Conservation (phyloP, 495 filamentous ascomycete species). For the Hypomontagnella submonticulosa region DNA sequence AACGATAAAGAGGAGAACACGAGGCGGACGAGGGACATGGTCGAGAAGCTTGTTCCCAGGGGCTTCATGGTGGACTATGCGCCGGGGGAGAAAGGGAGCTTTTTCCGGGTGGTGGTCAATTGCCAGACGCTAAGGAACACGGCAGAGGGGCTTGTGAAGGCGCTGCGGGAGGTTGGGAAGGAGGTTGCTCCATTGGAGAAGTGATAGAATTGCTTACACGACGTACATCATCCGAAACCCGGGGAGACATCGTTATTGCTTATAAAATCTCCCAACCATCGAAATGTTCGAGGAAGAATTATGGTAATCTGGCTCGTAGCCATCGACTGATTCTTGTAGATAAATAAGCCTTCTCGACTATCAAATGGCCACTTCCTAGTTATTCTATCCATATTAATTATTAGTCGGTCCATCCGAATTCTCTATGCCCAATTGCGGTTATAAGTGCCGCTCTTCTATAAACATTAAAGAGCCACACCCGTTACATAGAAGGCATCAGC, state of each 20-base stretch:
- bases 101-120: slow-evolving; percentile 92
- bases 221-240: background rate
- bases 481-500: too few species aligned
- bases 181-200: slow-evolving; percentile 47
- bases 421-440: too few species aligned
- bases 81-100: slow-evolving; percentile 78
- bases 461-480: too few species aligned
- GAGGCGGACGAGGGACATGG: slow-evolving; percentile 74
- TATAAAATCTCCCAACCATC: too few species aligned
- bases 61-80: slow-evolving; percentile 98
- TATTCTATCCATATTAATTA: too few species aligned
- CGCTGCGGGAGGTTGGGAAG: slow-evolving; percentile 73
- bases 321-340: too few species aligned
- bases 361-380: too few species aligned
- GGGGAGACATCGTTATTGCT: background rate
- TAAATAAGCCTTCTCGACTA: too few species aligned
- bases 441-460: too few species aligned
- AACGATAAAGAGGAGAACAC: slow-evolving; percentile 71
- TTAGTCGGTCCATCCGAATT: too few species aligned
- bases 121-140: slow-evolving; percentile 75
- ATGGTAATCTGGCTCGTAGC: too few species aligned
- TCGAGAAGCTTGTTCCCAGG: slow-evolving; percentile 68
- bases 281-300: too few species aligned
- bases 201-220: background rate
- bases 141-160: slow-evolving; percentile 78